Percentiles rank a stretch among this genome's conserved stretches.
These are phyloP conservation scores for Helianthus tuberosus DNA, from an alignment of 129 eudicot genomes.

Conservation along the genomic window DNA sequence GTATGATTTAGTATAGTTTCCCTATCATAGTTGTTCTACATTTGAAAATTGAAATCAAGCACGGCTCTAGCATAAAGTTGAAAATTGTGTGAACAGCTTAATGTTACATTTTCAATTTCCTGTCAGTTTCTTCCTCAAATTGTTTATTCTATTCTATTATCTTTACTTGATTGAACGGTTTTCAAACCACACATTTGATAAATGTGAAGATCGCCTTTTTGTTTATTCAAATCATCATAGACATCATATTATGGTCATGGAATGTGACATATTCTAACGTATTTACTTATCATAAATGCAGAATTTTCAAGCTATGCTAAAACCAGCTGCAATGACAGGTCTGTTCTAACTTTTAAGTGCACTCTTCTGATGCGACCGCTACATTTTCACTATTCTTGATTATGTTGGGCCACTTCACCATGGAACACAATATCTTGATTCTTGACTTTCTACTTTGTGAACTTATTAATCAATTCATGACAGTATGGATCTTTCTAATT, in stretches of 20 bases:
- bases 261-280: conserved; percentile 21
- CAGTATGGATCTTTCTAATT: neutral
- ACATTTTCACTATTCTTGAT: conserved; percentile 15
- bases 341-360: conserved; percentile 9
- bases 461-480: neutral
- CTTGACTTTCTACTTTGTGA: conserved; percentile 1
- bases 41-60: neutral
- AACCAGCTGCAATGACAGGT: conserved; percentile 77
- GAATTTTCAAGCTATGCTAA: conserved; percentile 67
- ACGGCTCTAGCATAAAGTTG: conserved; percentile 14
- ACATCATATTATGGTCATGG: conserved; percentile 12
- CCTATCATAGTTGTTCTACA: neutral
- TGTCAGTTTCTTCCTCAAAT: neutral
- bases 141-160: conserved; percentile 5
- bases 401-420: conserved; percentile 12
- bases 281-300: conserved; percentile 45
- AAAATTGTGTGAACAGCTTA: conserved; percentile 4
- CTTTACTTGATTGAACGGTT: conserved; percentile 8
- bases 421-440: neutral
- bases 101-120: neutral
- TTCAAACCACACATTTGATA: conserved; percentile 4
- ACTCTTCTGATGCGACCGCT: neutral
- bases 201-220: neutral
- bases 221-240: conserved; percentile 10
- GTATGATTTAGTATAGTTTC: conserved; percentile 21